These are phyloP conservation scores for Aureobasidium sp. DNA, from an alignment of 2,329 filamentous ascomycete species.

Conservation along the genomic window DNA sequence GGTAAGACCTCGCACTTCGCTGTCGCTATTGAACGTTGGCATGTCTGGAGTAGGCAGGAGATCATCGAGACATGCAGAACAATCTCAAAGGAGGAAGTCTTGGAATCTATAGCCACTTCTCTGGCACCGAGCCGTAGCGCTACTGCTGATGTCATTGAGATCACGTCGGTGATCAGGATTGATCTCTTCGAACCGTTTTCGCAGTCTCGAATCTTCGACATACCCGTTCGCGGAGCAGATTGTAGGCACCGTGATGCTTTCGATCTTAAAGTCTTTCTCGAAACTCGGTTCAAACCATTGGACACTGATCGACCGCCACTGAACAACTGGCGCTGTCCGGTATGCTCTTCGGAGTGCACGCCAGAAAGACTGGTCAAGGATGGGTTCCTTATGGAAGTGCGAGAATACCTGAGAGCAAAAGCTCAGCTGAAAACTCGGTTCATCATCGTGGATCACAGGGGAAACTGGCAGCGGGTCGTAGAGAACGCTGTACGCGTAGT, in stretches of 20 bases:
- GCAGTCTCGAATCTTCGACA: background rate
- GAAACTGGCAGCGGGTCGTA: conserved; percentile 45
- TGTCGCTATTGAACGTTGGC: background rate
- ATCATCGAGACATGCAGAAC: background rate
- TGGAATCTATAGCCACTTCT: background rate
- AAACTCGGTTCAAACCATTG: background rate
- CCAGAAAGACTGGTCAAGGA: background rate
- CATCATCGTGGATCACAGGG: conserved; percentile 56
- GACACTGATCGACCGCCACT: background rate
- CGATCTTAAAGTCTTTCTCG: background rate
- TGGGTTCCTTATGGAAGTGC: background rate
- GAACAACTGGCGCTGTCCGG: background rate
- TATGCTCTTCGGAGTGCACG: background rate
- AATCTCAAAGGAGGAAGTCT: background rate
- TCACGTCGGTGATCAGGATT: background rate
- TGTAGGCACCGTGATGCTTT: background rate
- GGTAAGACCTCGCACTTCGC: background rate
- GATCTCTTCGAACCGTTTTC: background rate
- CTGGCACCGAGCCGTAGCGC: background rate
- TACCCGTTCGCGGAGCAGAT: background rate
- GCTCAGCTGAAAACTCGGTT: conserved; percentile 45
- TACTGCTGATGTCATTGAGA: background rate
- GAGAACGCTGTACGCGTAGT: background rate
- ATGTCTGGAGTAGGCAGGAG: background rate
- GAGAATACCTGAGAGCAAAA: conserved; percentile 33